Evolutionary conservation across 352 stramenopile species (phyloP).

Genomic region (Elongisporangium prolatum): DNA sequence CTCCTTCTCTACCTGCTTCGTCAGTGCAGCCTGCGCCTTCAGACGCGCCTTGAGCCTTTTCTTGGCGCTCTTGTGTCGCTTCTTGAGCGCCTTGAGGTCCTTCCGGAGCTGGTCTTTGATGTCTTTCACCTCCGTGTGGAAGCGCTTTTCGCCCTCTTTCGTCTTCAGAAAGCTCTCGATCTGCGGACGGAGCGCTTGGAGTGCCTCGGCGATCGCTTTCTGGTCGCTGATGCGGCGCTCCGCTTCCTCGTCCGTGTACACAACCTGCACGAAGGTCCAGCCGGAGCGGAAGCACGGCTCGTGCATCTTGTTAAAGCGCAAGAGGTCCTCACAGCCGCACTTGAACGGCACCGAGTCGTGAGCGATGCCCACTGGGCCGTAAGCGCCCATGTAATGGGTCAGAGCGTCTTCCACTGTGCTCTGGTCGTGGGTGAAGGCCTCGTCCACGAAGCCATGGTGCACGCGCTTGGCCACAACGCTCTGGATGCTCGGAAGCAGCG

Average conservation of each 20-base stretch:
- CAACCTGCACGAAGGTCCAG: slow-evolving; percentile 56
- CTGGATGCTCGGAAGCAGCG: slow-evolving; percentile 45
- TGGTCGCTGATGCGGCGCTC: slow-evolving; percentile 43
- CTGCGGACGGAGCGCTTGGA: slow-evolving; percentile 45
- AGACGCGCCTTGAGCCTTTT: slow-evolving; percentile 20
- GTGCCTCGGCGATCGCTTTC: slow-evolving; percentile 29
- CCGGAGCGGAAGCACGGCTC: slow-evolving; percentile 52
- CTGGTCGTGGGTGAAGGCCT: slow-evolving; percentile 45
- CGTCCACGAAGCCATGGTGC: slow-evolving; percentile 54
- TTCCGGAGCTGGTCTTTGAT: slow-evolving; percentile 37
- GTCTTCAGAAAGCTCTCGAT: slow-evolving; percentile 58
- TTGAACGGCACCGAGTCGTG: slow-evolving; percentile 67
- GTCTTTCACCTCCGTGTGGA: slow-evolving; percentile 46
- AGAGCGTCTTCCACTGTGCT: slow-evolving; percentile 44
- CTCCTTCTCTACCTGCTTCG: not conserved
- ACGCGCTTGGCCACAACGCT: slow-evolving; percentile 62
- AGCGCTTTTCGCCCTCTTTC: slow-evolving; percentile 53
- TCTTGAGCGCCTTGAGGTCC: slow-evolving; percentile 34
- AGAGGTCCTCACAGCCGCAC: slow-evolving; percentile 61
- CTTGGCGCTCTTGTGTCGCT: slow-evolving; percentile 25
- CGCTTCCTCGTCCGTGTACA: slow-evolving; percentile 59
- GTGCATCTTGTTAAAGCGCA: slow-evolving; percentile 66
- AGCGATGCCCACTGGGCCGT: slow-evolving; percentile 49
- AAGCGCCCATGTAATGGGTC: slow-evolving; percentile 55
- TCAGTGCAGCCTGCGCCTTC: slow-evolving; percentile 3